Evolutionary conservation across 2,329 filamentous ascomycete genomes (phyloP).

Genomic region (Claviceps purpurea): DNA sequence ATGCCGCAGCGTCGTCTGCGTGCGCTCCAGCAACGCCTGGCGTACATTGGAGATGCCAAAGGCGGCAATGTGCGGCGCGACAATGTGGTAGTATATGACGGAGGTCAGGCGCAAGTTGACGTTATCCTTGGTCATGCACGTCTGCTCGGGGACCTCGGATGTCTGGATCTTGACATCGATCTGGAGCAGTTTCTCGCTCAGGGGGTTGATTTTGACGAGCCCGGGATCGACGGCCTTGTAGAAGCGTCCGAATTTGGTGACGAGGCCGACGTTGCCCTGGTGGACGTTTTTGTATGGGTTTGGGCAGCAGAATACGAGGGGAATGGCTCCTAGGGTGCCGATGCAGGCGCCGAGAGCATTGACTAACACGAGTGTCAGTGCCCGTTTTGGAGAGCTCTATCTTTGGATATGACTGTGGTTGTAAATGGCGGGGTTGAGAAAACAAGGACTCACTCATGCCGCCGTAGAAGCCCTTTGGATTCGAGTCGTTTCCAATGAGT

Average conservation of each 20-base stretch:
- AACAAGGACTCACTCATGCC: conserved; percentile 52
- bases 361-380: conserved; percentile 30
- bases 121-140: conserved; percentile 99
- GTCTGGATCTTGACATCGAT: conserved; percentile 99
- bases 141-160: conserved; percentile 87
- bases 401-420: background rate
- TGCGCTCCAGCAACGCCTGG: conserved; percentile 93
- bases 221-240: conserved; percentile 93
- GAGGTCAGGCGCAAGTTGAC: conserved; percentile 87
- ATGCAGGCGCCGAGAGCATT: conserved; percentile 61
- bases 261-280: conserved; percentile 88
- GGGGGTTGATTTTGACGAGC: conserved; percentile 92
- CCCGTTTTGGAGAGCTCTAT: background rate
- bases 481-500: conserved; percentile 49
- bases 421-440: background rate
- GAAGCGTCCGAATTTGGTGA: conserved; percentile 92
- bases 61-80: conserved; percentile 86
- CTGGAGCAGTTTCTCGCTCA: conserved; percentile 78
- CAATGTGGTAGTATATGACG: conserved; percentile 98
- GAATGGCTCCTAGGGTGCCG: conserved; percentile 72
- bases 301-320: conserved; percentile 82
- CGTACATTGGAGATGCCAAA: conserved; percentile 93
- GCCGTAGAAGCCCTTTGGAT: conserved; percentile 78
- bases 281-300: conserved; percentile 90
- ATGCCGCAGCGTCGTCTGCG: conserved; percentile 92